Evolutionary conservation across 1,284 basidiomycete species (phyloP).

Genomic region (Sanghuangporus baumii): DNA sequence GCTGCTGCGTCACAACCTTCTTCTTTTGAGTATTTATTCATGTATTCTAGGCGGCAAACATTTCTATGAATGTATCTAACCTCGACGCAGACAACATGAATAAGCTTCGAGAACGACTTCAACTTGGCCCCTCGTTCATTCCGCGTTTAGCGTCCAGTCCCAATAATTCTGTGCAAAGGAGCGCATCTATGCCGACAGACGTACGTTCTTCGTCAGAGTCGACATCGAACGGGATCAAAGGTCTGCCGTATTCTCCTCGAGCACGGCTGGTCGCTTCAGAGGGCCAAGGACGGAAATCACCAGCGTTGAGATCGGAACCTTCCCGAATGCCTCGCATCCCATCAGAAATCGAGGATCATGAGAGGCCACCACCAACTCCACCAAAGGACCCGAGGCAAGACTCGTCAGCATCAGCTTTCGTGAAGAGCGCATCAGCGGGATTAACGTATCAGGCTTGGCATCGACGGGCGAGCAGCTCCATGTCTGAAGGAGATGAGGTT

Average conservation of each 20-base stretch:
- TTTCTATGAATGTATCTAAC: slow-evolving; percentile 14
- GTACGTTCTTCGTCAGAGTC: neutral
- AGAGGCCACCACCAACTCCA: slow-evolving; percentile 29
- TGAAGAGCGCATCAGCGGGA: slow-evolving; percentile 8
- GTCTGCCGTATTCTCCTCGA: neutral
- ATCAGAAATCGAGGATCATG: slow-evolving; percentile 17
- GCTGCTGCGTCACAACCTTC: neutral
- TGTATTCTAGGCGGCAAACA: slow-evolving; percentile 9
- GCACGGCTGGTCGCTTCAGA: slow-evolving; percentile 1
- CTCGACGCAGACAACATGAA: slow-evolving; percentile 2
- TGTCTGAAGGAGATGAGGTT: slow-evolving; percentile 14
- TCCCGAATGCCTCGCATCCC: slow-evolving; percentile 10
- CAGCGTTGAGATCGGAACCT: neutral
- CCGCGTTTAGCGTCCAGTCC: slow-evolving; percentile 9
- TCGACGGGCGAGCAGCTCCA: slow-evolving; percentile 1
- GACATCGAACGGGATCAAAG: neutral
- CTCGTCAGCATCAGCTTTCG: slow-evolving; percentile 8
- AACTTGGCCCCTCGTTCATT: slow-evolving; percentile 14
- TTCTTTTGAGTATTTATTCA: slow-evolving; percentile 1
- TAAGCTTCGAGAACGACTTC: slow-evolving; percentile 13
- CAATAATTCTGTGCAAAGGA: slow-evolving; percentile 5
- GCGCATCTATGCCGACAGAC: slow-evolving; percentile 7
- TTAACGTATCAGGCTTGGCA: neutral
- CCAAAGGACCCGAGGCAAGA: slow-evolving; percentile 25
- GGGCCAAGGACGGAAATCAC: neutral